A percentile compares a stretch with the other conserved stretches of the same genome.
Conservation (phyloP, 2,329 filamentous ascomycete species). For the Colletotrichum sp. region DNA sequence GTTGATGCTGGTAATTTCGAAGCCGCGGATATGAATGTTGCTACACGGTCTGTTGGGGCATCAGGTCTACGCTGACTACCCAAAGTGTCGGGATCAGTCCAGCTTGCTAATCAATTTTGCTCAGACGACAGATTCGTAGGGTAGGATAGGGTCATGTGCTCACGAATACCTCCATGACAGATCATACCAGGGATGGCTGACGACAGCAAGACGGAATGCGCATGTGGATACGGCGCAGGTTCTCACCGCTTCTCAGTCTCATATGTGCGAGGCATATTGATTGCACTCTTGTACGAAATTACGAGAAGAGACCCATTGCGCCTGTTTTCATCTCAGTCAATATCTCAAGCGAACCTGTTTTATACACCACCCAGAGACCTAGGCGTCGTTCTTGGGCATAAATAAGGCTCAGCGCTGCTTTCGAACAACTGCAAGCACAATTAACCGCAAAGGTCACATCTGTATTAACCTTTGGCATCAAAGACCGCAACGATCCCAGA, state of each 20-base stretch:
- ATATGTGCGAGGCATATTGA: no score
- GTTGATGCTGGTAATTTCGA: not conserved
- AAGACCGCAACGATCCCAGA: no score
- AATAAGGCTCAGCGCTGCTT: not conserved
- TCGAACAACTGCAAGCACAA: not conserved
- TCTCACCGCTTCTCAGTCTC: no score
- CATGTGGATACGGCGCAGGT: no score
- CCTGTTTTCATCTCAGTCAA: not conserved
- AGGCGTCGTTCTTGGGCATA: not conserved
- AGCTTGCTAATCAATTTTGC: fast-evolving
- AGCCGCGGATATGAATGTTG: fast-evolving
- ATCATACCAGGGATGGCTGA: not conserved
- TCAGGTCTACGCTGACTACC: not conserved
- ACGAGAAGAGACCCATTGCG: no score
- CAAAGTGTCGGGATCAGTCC: fast-evolving
- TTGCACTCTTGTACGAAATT: no score
- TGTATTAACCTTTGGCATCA: no score
- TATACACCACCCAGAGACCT: not conserved
- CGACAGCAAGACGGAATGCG: not conserved
- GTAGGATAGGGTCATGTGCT: not conserved
- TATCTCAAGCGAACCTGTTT: not conserved
- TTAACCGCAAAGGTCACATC: no score
- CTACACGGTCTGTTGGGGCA: fast-evolving
- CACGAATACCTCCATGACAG: not conserved
- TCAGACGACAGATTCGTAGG: not conserved